A percentile compares a stretch with the other conserved stretches of the same genome.
These are phyloP conservation scores for Cyamopsis tetragonoloba DNA, from an alignment of 306 rosid species.

Conservation along the genomic window DNA sequence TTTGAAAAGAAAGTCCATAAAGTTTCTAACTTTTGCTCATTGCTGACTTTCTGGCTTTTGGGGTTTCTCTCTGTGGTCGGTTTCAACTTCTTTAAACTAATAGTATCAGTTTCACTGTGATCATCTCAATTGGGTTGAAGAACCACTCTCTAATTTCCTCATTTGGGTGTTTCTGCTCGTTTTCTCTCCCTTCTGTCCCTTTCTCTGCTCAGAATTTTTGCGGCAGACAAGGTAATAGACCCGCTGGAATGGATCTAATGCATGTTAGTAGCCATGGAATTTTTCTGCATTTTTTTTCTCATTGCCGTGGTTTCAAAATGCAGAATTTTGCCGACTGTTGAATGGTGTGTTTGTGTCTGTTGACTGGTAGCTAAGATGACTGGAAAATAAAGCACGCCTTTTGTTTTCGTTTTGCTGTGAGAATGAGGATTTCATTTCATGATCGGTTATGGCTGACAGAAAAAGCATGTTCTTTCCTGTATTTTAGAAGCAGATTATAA, in stretches of 20 bases:
- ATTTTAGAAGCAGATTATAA: neutral
- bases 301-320: neutral
- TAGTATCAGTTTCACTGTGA: neutral
- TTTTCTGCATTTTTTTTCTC: neutral
- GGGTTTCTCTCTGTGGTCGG: neutral
- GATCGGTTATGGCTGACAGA: neutral
- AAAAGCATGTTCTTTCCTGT: neutral
- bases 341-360: neutral
- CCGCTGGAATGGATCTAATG: slow-evolving; percentile 9
- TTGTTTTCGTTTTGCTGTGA: neutral
- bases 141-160: neutral
- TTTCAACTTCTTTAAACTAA: no score
- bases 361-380: neutral
- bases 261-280: neutral
- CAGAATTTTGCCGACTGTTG: neutral
- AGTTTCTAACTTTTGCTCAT: slow-evolving; percentile 25
- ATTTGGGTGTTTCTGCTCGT: neutral
- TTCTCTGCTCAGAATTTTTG: slow-evolving; percentile 14
- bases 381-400: neutral
- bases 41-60: slow-evolving; percentile 23
- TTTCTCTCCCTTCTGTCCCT: neutral
- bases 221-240: slow-evolving; percentile 26
- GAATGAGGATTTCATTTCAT: neutral
- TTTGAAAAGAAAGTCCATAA: slow-evolving; percentile 8
- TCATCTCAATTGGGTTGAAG: neutral